Evolutionary conservation across 768 basidiomycete species (phyloP).

Genomic region (Phlebiopsis flavidoalba): DNA sequence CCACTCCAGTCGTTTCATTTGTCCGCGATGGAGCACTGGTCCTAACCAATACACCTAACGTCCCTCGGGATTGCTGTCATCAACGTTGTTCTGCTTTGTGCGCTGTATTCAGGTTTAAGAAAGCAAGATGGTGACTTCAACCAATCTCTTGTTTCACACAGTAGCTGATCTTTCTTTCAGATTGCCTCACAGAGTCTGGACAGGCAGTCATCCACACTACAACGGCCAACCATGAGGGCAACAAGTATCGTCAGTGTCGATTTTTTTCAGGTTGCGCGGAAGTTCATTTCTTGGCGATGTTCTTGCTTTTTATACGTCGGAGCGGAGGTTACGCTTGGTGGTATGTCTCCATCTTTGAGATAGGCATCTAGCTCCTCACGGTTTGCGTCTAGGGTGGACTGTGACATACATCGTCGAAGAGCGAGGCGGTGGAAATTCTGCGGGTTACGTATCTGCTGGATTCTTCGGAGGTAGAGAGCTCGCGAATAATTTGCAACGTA

Average conservation of each 20-base stretch:
- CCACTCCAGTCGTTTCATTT: constrained; percentile 84
- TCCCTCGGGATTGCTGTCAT: constrained; percentile 62
- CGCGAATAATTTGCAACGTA: not conserved
- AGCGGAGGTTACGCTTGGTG: constrained; percentile 29
- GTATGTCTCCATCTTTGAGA: constrained; percentile 14
- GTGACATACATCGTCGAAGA: constrained; percentile 45
- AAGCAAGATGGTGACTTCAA: constrained; percentile 55
- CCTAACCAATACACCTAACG: constrained; percentile 69
- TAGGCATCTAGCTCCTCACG: too few relatives aligned
- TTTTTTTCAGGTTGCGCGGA: constrained; percentile 35
- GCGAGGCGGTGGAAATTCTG: constrained; percentile 38
- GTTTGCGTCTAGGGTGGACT: constrained; percentile 39
- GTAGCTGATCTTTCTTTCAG: constrained; percentile 25
- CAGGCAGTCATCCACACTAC: constrained; percentile 34
- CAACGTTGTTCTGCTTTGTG: constrained; percentile 46
- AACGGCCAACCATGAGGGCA: constrained; percentile 25
- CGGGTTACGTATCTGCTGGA: constrained; percentile 47
- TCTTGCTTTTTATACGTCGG: constrained; percentile 43
- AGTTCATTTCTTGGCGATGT: constrained; percentile 38
- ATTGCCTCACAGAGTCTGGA: constrained; percentile 50
- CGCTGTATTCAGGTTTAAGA: constrained; percentile 55
- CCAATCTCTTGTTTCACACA: too few relatives aligned
- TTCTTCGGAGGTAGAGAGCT: constrained; percentile 37
- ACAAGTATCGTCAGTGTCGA: constrained; percentile 43
- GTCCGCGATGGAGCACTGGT: constrained; percentile 62